Percentiles rank a stretch among this genome's conserved stretches.
phyloP scores from a whole-genome alignment of 768 basidiomycete genomes.

The Pulveroboletus frians region DNA sequence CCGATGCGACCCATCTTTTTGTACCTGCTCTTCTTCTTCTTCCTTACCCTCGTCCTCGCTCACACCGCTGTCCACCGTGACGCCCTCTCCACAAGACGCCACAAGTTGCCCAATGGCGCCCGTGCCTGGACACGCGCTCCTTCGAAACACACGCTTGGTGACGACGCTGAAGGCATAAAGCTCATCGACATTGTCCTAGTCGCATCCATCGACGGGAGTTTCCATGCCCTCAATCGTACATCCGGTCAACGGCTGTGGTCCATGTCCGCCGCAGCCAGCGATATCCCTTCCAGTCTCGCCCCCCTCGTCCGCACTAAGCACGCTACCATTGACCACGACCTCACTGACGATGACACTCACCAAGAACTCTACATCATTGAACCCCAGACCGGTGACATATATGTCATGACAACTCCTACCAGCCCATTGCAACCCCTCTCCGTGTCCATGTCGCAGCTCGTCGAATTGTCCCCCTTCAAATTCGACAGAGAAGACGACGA shows the following conservation, averaged over 20 bases:
- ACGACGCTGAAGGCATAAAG: conserved; percentile 43
- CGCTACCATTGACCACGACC: conserved; percentile 50
- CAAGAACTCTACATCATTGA: conserved; percentile 90
- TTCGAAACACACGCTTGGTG: conserved; percentile 5
- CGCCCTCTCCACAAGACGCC: conserved; percentile 22
- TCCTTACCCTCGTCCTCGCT: conserved; percentile 29
- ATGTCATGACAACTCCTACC: conserved; percentile 67
- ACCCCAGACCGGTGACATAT: conserved; percentile 91
- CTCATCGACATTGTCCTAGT: conserved; percentile 82
- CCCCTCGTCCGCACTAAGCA: conserved; percentile 75
- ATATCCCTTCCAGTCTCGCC: conserved; percentile 50
- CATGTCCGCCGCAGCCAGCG: conserved; percentile 58
- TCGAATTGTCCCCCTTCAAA: conserved; percentile 80
- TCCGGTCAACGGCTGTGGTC: conserved; percentile 86
- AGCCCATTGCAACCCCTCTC: conserved; percentile 82
- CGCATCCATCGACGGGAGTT: conserved; percentile 89
- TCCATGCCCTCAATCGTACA: conserved; percentile 88
- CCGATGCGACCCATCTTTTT: conserved; percentile 33
- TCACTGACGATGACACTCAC: conserved; percentile 42
- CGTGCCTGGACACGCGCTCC: conserved; percentile 12
- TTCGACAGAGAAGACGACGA: conserved; percentile 53
- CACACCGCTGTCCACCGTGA: conserved; percentile 30
- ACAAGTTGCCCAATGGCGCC: conserved; percentile 17
- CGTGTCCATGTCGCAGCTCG: conserved; percentile 87
- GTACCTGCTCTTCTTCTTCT: conserved; percentile 23